These are phyloP conservation scores for Venturia aucupariae DNA, from an alignment of 2,329 filamentous ascomycete species.

Conservation along the genomic window DNA sequence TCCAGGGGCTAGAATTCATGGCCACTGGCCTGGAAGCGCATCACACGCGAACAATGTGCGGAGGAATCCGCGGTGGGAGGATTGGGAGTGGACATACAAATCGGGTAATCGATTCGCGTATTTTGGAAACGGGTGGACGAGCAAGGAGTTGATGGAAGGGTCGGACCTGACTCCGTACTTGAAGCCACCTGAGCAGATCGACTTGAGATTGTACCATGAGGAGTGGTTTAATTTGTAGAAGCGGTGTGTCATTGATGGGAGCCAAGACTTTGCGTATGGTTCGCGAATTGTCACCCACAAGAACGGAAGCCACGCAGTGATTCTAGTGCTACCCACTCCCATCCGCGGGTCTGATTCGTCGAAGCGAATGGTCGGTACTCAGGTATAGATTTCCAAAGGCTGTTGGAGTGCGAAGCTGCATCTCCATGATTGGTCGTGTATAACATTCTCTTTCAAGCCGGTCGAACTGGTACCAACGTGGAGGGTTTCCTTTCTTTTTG, in stretches of 20 bases:
- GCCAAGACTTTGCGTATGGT: not conserved
- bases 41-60: conserved; percentile 42
- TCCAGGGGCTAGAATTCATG: conserved; percentile 28
- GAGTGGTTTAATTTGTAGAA: conserved; percentile 45
- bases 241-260: not conserved
- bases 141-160: conserved; percentile 46
- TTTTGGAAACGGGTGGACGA: conserved; percentile 60
- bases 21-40: conserved; percentile 36
- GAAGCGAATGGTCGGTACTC: too few species aligned
- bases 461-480: not conserved
- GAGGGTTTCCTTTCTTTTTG: not conserved
- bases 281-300: not conserved
- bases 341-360: too few species aligned
- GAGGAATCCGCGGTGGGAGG: conserved; percentile 36
- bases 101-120: conserved; percentile 47
- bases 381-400: not conserved
- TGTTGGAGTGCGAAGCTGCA: not conserved
- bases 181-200: conserved; percentile 44
- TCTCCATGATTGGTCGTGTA: not conserved
- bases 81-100: conserved; percentile 36
- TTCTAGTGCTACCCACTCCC: too few species aligned
- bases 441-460: not conserved
- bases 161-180: conserved; percentile 57
- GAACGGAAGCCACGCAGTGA: not conserved
- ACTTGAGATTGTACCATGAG: conserved; percentile 57